Evolutionary conservation across 768 basidiomycete genomes (phyloP), one percentile per base, ranked within the genome.

Genomic region (Amanita rimosa): DNA sequence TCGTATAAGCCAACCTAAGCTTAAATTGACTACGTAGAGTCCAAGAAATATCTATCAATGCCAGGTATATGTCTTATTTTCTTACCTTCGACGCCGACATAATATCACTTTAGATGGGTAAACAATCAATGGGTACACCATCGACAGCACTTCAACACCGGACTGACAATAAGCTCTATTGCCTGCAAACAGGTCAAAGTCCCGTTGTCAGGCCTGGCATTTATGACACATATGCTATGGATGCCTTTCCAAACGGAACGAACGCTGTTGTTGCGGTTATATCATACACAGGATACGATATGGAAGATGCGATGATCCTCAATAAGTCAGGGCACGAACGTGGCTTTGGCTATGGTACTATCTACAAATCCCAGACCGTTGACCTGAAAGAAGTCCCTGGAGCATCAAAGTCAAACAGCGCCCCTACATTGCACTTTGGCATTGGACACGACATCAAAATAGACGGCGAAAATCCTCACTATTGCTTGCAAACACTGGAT

Each of bases 241-340:
- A 99, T 65, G 80, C 88, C 27, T 99, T 93, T 76, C 96, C 96
- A 1, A 98, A 94, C 58, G 96, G 96, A 13, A 97, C 87, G 39
- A 99, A 99, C 64, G 96, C 96, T 16, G 73, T 99, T 52, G 96
- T 99, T 43, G 96, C 96, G n/a, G 96, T 99, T 60, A 98, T 99
- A 58, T 99, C 96, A 0, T 99, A 99, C 62, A 99, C 96, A 3
- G 96, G 96, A 3, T 99, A 99, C 66, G 96, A 99, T 64, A 99
- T 99, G 96, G 96, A 99, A 68, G 96, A 99, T 58, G 96, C 96
- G 55, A 99, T 99, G 96, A 99, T 99, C 56, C 70, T 99, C 45
- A 99, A 99, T 66, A 99, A 99, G 67, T 98, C 94, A 1, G 85
- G 92, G 2, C 93, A 99, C 61, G 96, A 99, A 67, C 85, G 96